Conservation (phyloP, 2,329 filamentous ascomycete genomes). For the Botrytis galanthina region DNA sequence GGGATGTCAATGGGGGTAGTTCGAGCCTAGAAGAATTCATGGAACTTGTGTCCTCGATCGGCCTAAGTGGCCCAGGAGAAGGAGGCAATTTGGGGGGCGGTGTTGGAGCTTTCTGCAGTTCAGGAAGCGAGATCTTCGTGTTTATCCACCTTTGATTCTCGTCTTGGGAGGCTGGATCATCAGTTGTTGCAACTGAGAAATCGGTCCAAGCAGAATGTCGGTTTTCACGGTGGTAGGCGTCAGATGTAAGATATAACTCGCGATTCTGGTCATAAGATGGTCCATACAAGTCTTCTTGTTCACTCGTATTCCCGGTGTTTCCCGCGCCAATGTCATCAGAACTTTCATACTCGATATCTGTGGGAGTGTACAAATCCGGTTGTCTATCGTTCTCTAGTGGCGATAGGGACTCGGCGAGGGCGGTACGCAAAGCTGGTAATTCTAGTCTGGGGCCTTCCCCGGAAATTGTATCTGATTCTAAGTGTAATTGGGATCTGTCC, state of each 20-base stretch:
- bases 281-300: slow-evolving; percentile 25
- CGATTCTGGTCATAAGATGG: slow-evolving; percentile 26
- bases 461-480: not conserved
- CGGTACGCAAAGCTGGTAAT: slow-evolving; percentile 32
- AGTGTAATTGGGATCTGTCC: not conserved
- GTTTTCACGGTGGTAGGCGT: slow-evolving; percentile 27
- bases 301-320: slow-evolving; percentile 23
- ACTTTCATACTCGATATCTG: slow-evolving; percentile 38
- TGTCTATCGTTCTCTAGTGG: slow-evolving; percentile 26
- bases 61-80: slow-evolving; percentile 31
- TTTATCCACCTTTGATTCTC: slow-evolving; percentile 21
- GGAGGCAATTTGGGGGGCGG: slow-evolving; percentile 42
- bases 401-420: slow-evolving; percentile 29
- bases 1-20: slow-evolving; percentile 30
- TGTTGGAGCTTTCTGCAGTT: slow-evolving; percentile 40
- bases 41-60: slow-evolving; percentile 15
- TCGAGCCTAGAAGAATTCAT: slow-evolving; percentile 26
- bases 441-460: slow-evolving; percentile 27
- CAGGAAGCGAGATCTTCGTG: slow-evolving; percentile 26
- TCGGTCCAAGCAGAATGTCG: slow-evolving; percentile 37
- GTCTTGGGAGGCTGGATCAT: slow-evolving; percentile 28
- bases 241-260: slow-evolving; percentile 25
- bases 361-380: slow-evolving; percentile 33
- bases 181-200: slow-evolving; percentile 32
- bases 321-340: slow-evolving; percentile 30